phyloP scores from a whole-genome alignment of 371 early-diverging fungal genomes.

The Zychaea mexicana region DNA sequence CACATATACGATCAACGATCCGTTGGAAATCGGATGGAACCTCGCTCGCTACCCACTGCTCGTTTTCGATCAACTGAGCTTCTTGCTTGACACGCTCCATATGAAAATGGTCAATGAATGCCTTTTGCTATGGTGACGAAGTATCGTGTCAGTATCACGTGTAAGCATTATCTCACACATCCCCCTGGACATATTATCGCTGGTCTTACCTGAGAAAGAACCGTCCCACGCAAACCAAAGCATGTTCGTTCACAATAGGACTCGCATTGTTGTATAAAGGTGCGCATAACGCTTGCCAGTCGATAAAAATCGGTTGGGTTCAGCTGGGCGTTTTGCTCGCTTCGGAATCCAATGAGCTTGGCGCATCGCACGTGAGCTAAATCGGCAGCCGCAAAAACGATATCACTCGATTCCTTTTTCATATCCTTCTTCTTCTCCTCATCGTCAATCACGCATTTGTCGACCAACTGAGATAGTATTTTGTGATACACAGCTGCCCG shows the following conservation, averaged over 20 bases:
- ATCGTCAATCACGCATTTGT: constrained; percentile 27
- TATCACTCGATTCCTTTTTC: constrained; percentile 59
- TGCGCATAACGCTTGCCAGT: constrained; percentile 73
- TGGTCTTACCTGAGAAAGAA: constrained; percentile 66
- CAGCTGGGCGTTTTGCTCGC: constrained; percentile 88
- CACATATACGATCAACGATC: constrained; percentile 77
- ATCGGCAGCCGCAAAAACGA: constrained; percentile 76
- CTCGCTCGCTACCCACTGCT: constrained; percentile 92
- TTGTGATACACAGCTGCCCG: constrained; percentile 65
- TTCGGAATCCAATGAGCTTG: constrained; percentile 81
- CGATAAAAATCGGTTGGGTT: constrained; percentile 86
- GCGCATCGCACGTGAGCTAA: constrained; percentile 86
- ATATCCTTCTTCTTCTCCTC: constrained; percentile 9
- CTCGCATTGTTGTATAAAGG: constrained; percentile 79
- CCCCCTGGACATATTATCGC: background rate
- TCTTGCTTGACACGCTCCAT: constrained; percentile 87
- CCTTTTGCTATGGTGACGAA: constrained; percentile 81
- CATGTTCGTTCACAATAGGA: constrained; percentile 79
- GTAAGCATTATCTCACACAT: background rate
- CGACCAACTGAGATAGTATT: constrained; percentile 50
- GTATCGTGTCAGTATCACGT: too few species aligned
- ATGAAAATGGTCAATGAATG: constrained; percentile 88
- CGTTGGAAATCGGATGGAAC: constrained; percentile 91
- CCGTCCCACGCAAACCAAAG: constrained; percentile 81
- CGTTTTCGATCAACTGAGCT: constrained; percentile 88